Base-by-base conservation (phyloP, 768 basidiomycete species). In the Cyclocybe cylindracea region DNA sequence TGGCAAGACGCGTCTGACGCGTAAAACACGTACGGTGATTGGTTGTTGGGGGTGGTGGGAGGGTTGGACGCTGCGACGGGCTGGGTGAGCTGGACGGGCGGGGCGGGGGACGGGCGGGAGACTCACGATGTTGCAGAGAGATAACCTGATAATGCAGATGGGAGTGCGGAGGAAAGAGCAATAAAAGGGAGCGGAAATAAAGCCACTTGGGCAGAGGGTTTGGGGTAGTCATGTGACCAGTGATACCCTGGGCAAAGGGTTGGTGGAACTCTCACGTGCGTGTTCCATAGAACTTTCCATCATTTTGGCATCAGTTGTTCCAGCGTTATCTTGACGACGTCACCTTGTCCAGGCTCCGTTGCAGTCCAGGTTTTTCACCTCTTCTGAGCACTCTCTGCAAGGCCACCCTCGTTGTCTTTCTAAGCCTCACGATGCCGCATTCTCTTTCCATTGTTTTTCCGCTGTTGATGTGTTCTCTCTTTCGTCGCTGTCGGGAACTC, bases 121-220 rank as follows among this genome's bases (percentile, higher is more conserved):
- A 78, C 78, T 75, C 62, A 85, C 80, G 56, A 55, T 56, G 67
- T 64, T 64, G 63, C 66, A 70, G 67, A 72, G 73, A 66, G 66
- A 63, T 70, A 66, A 70, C 70, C 56, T 54, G 57, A 58, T 53
- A 10, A 57, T 58, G 54, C 69, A 73, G 73, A 68, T 61, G 69
- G 62, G 64, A 66, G 75, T 71, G 77, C 72, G 69, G 65, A 58
- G 64, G 73, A 73, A 72, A 69, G 70, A 53, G 77, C 72, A 76
- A 76, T 74, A 74, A 72, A 71, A 70, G 60, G 61, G 70, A 73
- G 75, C 78, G 77, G 80, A 84, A 86, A 84, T 84, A 78, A 80
- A 78, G 77, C 73, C 71, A 70, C 66, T 74, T 80, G 84, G 84
- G 84, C 84, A 85, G 74, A 86, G 84, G 84, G 84, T 85, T 84